phyloP scores from a whole-genome alignment of 1,284 basidiomycete genomes.

The Rhizoctonia solani region DNA sequence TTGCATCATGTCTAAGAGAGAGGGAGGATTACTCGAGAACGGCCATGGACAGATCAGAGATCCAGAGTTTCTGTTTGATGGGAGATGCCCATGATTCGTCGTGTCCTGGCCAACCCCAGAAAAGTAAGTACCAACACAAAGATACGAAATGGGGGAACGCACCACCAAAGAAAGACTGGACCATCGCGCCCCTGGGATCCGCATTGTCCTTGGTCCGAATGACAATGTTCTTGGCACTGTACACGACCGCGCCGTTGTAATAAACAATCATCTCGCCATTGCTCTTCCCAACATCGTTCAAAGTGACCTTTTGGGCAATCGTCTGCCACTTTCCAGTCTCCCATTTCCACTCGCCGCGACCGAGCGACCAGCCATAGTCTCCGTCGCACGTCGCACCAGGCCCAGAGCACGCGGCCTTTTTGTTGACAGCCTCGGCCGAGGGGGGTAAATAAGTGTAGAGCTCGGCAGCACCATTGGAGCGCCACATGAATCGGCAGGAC shows the following conservation, averaged over 20 bases:
- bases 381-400: conserved; percentile 51
- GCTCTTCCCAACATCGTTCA: conserved; percentile 57
- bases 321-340: conserved; percentile 57
- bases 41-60: conserved; percentile 57
- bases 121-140: too few species aligned
- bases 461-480: conserved; percentile 49
- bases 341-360: conserved; percentile 57
- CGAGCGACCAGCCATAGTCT: conserved; percentile 65
- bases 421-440: conserved; percentile 50
- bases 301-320: conserved; percentile 61
- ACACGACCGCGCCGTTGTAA: conserved; percentile 54
- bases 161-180: conserved; percentile 72
- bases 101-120: too few species aligned
- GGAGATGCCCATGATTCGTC: conserved; percentile 59
- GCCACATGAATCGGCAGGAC: conserved; percentile 66
- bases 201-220: conserved; percentile 50
- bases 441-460: conserved; percentile 62
- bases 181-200: conserved; percentile 61
- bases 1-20: too few species aligned
- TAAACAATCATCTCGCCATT: conserved; percentile 40
- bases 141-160: too few species aligned
- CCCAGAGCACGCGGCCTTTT: conserved; percentile 45
- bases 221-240: conserved; percentile 51
- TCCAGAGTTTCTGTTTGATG: conserved; percentile 65
- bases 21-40: conserved; percentile 1